Conservation (phyloP, 345 rosid genomes). For the Boechera retrofracta region DNA sequence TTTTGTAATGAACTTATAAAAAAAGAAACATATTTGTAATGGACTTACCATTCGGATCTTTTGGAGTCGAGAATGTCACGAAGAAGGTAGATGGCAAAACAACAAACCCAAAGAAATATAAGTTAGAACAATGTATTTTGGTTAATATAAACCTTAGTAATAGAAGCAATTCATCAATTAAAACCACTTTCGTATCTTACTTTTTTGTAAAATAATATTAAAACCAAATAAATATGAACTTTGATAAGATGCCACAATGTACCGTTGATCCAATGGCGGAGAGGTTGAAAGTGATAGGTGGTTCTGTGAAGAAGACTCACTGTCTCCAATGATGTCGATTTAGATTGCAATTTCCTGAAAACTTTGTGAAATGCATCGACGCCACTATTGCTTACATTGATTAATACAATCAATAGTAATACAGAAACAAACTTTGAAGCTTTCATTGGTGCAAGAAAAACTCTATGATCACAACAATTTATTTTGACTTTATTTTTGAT, state of each 20-base stretch:
- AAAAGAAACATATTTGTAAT: background rate
- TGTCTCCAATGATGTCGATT: constrained; percentile 25
- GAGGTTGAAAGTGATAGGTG: constrained; percentile 84
- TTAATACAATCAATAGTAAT: constrained; percentile 33
- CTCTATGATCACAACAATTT: constrained; percentile 23
- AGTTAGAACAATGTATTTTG: constrained; percentile 23
- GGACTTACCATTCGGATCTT: constrained; percentile 47
- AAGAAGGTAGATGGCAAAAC: constrained; percentile 16
- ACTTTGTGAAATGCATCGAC: constrained; percentile 63
- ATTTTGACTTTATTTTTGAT: background rate
- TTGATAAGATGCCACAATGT: constrained; percentile 10
- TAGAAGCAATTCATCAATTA: background rate
- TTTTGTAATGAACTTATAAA: background rate
- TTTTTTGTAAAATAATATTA: no score
- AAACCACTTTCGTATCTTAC: no score
- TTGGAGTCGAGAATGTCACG: constrained; percentile 20
- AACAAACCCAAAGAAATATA: constrained; percentile 13
- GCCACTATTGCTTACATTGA: constrained; percentile 43
- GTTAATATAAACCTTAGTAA: background rate
- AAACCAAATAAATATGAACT: background rate
- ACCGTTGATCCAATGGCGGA: constrained; percentile 87
- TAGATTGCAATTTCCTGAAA: constrained; percentile 49
- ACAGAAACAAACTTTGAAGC: constrained; percentile 27
- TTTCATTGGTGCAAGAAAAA: constrained; percentile 35
- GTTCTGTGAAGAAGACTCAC: constrained; percentile 55